These are phyloP conservation scores for Silene conica DNA, from an alignment of 148 eudicot species.

Conservation along the genomic window DNA sequence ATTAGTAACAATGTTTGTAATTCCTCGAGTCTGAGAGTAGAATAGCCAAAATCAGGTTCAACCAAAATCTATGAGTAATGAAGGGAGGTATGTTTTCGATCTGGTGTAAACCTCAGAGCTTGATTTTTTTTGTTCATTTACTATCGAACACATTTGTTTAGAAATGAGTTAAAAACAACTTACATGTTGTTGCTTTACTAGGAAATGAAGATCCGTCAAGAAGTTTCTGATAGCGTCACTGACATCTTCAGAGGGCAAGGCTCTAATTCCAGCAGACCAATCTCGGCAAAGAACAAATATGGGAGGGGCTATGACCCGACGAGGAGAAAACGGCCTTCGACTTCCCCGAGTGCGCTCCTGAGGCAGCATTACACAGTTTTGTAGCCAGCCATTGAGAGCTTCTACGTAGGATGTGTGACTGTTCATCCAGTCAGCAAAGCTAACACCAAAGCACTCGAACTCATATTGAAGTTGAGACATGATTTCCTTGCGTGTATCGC, in stretches of 20 bases:
- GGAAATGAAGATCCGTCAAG: constrained; percentile 46
- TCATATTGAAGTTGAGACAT: constrained; percentile 66
- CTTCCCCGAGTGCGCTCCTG: constrained; percentile 56
- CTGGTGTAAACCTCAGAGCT: not conserved
- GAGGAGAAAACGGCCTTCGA: constrained; percentile 67
- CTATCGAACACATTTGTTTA: not conserved
- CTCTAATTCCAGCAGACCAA: constrained; percentile 72
- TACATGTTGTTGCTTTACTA: constrained; percentile 36
- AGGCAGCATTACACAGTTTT: constrained; percentile 71
- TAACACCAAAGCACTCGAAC: constrained; percentile 87
- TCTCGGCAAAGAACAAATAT: constrained; percentile 75
- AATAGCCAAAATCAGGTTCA: no score
- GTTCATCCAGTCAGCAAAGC: constrained; percentile 82
- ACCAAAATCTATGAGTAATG: not conserved
- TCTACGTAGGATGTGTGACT: constrained; percentile 75
- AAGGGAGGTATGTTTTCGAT: not conserved
- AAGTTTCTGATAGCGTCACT: constrained; percentile 64
- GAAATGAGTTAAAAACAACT: not conserved
- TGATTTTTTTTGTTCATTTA: no score
- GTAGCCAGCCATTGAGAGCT: constrained; percentile 84
- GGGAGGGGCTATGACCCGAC: constrained; percentile 72
- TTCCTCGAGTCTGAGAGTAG: no score
- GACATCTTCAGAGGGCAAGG: constrained; percentile 71
- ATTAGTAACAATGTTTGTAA: no score
- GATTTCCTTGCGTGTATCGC: constrained; percentile 55